A percentile compares a stretch with the other conserved stretches of the same genome.
Conservation (phyloP, 2,329 filamentous ascomycete genomes). For the Pseudogymnoascus pannorum region DNA sequence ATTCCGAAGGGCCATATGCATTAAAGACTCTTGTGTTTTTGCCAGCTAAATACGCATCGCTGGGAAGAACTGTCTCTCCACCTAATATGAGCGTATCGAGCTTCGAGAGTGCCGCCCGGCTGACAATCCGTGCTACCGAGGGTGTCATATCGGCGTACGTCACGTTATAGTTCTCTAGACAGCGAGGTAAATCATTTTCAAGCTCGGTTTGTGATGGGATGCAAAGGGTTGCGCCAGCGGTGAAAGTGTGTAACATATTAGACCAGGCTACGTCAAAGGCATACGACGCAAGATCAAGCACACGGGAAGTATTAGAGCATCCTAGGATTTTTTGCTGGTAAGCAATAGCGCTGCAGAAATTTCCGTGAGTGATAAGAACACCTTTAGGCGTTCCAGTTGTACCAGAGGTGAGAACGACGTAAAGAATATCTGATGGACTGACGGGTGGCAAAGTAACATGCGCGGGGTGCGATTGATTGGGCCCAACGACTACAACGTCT, state of each 20-base stretch:
- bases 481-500: not conserved
- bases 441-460: not conserved
- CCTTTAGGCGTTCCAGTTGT: conserved; percentile 24
- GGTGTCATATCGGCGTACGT: conserved; percentile 21
- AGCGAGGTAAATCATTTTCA: conserved; percentile 61
- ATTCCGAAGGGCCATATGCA: conserved; percentile 77
- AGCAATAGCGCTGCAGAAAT: not conserved
- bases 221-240: conserved; percentile 39
- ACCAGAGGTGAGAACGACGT: conserved; percentile 21
- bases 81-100: conserved; percentile 71
- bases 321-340: not conserved
- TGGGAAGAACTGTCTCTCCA: conserved; percentile 73
- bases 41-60: conserved; percentile 35
- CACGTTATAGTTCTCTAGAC: conserved; percentile 54
- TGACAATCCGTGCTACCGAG: conserved; percentile 70
- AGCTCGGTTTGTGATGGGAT: conserved; percentile 58
- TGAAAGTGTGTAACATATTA: conserved; percentile 9
- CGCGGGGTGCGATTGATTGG: not conserved
- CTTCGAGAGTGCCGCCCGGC: conserved; percentile 68
- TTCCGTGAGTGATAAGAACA: conserved; percentile 5
- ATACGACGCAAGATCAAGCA: conserved; percentile 13
- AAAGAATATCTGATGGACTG: not conserved
- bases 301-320: conserved; percentile 10
- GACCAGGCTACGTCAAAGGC: conserved; percentile 9
- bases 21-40: conserved; percentile 31